Conservation (phyloP, 306 rosid genomes). For the Castanea sativa region DNA sequence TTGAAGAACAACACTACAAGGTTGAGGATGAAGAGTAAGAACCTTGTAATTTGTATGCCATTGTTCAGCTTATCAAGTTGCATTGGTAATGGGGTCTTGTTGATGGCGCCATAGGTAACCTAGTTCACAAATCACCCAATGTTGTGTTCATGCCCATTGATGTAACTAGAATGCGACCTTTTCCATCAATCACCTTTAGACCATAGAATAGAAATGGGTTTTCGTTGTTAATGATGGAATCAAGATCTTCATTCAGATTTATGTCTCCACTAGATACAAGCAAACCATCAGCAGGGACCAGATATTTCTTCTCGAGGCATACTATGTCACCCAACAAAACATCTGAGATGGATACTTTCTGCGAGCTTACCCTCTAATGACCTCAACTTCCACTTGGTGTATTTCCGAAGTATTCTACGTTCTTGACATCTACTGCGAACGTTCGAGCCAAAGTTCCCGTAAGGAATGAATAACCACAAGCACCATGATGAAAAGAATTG, state of each 20-base stretch:
- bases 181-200: conserved; percentile 16
- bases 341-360: background rate
- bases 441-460: background rate
- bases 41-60: background rate
- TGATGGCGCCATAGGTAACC: background rate
- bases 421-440: background rate
- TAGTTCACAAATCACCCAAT: conserved; percentile 1
- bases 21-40: background rate
- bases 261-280: background rate
- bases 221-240: background rate
- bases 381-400: background rate
- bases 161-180: conserved; percentile 23
- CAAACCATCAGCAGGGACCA: conserved; percentile 23
- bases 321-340: conserved; percentile 4
- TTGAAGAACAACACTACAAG: conserved; percentile 5
- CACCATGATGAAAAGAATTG: background rate
- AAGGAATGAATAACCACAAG: conserved; percentile 5
- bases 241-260: background rate
- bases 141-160: conserved; percentile 4
- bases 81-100: background rate
- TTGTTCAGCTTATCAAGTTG: conserved; percentile 16
- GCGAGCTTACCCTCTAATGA: background rate
- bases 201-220: conserved; percentile 22
- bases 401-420: background rate
- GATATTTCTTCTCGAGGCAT: background rate